Percentiles rank a stretch among this genome's conserved stretches.
Conservation (phyloP, 1,284 basidiomycete genomes). For the Microbotryum scabiosae region DNA sequence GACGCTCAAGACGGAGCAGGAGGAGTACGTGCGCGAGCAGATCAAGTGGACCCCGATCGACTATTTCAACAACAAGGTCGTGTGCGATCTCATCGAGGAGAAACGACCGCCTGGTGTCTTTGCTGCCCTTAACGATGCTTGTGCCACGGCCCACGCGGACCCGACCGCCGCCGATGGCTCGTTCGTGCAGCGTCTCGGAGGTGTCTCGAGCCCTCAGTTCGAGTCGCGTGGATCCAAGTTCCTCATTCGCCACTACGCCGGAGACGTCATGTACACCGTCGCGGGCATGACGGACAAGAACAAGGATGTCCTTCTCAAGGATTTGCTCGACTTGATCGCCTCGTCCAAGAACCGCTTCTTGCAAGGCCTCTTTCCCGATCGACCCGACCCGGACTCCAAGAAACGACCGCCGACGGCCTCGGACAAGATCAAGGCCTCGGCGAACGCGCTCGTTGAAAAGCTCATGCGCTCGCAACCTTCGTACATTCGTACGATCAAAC, state of each 20-base stretch:
- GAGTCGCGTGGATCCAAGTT: slow-evolving; percentile 88
- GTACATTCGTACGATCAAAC: slow-evolving; percentile 99
- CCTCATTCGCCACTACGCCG: slow-evolving; percentile 88
- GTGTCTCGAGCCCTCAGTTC: slow-evolving; percentile 55
- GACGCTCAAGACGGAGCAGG: slow-evolving; percentile 97
- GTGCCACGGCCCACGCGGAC: slow-evolving; percentile 96
- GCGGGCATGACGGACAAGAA: slow-evolving; percentile 99
- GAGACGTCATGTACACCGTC: slow-evolving; percentile 97
- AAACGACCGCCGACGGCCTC: slow-evolving; percentile 96
- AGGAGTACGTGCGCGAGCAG: slow-evolving; percentile 95
- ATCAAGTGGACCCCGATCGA: slow-evolving; percentile 99
- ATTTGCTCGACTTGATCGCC: slow-evolving; percentile 82
- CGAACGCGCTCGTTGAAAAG: slow-evolving; percentile 89
- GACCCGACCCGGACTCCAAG: slow-evolving; percentile 92
- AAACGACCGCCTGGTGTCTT: slow-evolving; percentile 94
- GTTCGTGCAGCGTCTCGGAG: slow-evolving; percentile 82
- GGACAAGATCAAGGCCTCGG: slow-evolving; percentile 92
- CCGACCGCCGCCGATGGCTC: slow-evolving; percentile 93
- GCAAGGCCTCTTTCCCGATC: slow-evolving; percentile 83
- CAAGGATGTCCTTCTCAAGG: slow-evolving; percentile 93
- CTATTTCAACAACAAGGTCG: slow-evolving; percentile 86
- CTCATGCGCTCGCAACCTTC: slow-evolving; percentile 93
- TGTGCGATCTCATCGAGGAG: slow-evolving; percentile 97
- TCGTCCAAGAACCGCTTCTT: slow-evolving; percentile 74
- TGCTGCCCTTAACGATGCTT: slow-evolving; percentile 95